Percentiles rank a stretch among this genome's conserved stretches.
phyloP scores from a whole-genome alignment of 169 alveolate species.

The Plasmodium relictum region DNA sequence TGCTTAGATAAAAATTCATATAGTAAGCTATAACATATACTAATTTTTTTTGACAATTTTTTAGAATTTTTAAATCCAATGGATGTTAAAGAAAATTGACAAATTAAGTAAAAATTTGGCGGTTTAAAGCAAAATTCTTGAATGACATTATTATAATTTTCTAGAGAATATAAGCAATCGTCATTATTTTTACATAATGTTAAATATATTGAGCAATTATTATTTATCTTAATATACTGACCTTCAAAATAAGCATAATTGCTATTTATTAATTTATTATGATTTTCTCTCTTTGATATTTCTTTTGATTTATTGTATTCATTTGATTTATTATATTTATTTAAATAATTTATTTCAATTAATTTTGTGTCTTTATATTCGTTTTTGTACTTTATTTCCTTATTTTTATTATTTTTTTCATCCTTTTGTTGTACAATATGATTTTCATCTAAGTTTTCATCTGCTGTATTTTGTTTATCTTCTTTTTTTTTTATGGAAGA shows the following conservation, averaged over 20 bases:
- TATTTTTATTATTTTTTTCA: conserved; percentile 8
- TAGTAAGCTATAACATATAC: conserved; percentile 93
- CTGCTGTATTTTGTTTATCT: not conserved
- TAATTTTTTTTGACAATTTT: conserved; percentile 94
- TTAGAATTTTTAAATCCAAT: conserved; percentile 96
- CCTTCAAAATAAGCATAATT: conserved; percentile 58
- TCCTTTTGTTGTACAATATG: not conserved
- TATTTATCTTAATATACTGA: conserved; percentile 91
- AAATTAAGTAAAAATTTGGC: conserved; percentile 93
- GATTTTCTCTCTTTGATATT: not conserved
- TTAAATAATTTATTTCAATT: not conserved
- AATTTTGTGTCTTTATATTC: not conserved
- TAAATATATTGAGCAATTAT: conserved; percentile 95
- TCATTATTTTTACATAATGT: conserved; percentile 99
- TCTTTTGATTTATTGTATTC: not conserved
- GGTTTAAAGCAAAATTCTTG: conserved; percentile 94
- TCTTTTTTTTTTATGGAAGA: not conserved
- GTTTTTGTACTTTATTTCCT: not conserved
- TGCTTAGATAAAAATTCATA: conserved; percentile 94
- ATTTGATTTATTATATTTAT: not conserved
- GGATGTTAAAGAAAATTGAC: conserved; percentile 95
- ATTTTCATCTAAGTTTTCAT: not conserved
- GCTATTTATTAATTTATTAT: not conserved
- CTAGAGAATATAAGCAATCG: conserved; percentile 97
- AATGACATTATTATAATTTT: conserved; percentile 94